Evolutionary conservation across 2,329 filamentous ascomycete species (phyloP), one percentile per base, ranked within the genome.

Genomic region (Claviceps maximensis): DNA sequence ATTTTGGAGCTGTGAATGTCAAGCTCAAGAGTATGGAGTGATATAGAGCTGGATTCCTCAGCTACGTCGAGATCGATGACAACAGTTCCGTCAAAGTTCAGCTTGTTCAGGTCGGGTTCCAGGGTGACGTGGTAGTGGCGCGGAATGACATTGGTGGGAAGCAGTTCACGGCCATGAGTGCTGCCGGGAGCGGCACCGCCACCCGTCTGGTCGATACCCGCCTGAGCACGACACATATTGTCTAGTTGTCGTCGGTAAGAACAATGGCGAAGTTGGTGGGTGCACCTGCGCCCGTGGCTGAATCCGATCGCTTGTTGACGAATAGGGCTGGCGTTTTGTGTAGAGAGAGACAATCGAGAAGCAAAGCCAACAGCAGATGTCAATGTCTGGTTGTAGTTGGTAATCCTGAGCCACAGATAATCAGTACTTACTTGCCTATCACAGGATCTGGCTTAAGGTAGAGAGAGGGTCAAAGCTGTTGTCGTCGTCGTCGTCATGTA

Each of bases 121-220:
- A 97, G 77, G 1, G 87, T 93, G 61, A 97, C 72, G 68, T 95
- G 82, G 71, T 97, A 97, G 73, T 97, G 89, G 41, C 78, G 72
- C n/a, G 91, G 90, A 68, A 91, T 86, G 63, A 96, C 89, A 65
- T 96, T 95, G 70, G 84, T 83, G 51, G 91, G 93, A 61, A 97
- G 78, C 59, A 97, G 84, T 74, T 95, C 86, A 62, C 91, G 84
- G 41, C 59, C 62, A 19, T 63, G 70, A 47, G 52, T 36, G 29
- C 47, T 52, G 21, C 53, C 49, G 21, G 58, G 42, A 50, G 56
- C 53, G 17, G 54, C 56, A 53, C 65, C 65, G 54, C 64, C 65
- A 58, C 67, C 62, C 53, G 63, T 63, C 61, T 61, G 58, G 41
- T 68, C 68, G 60, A 63, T 58, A 44, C 59, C 61, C 41, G 66